These are phyloP conservation scores for Taiozyma sp. DNA, from an alignment of 1,139 yeast species.

Conservation along the genomic window DNA sequence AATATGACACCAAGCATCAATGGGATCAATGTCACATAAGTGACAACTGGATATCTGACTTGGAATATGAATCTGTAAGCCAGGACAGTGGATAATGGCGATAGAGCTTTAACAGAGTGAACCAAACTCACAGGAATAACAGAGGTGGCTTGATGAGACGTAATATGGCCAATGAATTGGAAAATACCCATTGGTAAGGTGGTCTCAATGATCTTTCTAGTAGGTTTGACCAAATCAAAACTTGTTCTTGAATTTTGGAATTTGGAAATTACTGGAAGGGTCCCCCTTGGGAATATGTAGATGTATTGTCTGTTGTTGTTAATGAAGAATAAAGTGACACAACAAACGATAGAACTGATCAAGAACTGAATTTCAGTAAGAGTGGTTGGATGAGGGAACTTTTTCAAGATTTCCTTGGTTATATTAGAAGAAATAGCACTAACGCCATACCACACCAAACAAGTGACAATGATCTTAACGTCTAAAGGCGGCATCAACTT, in stretches of 20 bases:
- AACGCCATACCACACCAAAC: slow-evolving; percentile 75
- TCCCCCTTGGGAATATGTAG: slow-evolving; percentile 49
- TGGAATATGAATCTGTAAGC: slow-evolving; percentile 63
- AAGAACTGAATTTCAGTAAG: slow-evolving; percentile 82
- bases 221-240: slow-evolving; percentile 45
- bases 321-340: slow-evolving; percentile 24
- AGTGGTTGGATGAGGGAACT: slow-evolving; percentile 75
- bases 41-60: slow-evolving; percentile 52
- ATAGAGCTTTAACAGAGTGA: slow-evolving; percentile 85
- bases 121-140: slow-evolving; percentile 87
- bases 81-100: slow-evolving; percentile 84
- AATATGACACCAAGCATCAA: slow-evolving; percentile 79
- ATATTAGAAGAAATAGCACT: slow-evolving; percentile 80
- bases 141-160: slow-evolving; percentile 86
- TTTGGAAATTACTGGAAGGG: slow-evolving; percentile 38
- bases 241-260: slow-evolving; percentile 25
- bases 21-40: slow-evolving; percentile 76
- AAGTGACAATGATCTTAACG: slow-evolving; percentile 38
- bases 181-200: slow-evolving; percentile 92
- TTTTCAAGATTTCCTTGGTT: slow-evolving; percentile 67
- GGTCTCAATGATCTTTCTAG: slow-evolving; percentile 48
- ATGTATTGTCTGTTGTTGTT: slow-evolving; percentile 19
- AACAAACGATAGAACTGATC: slow-evolving; percentile 54
- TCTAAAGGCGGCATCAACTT: slow-evolving; percentile 23
- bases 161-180: slow-evolving; percentile 86